Percentiles rank a stretch among this genome's conserved stretches.
phyloP scores from a whole-genome alignment of 2,329 filamentous ascomycete genomes.

The Exophiala sideris region DNA sequence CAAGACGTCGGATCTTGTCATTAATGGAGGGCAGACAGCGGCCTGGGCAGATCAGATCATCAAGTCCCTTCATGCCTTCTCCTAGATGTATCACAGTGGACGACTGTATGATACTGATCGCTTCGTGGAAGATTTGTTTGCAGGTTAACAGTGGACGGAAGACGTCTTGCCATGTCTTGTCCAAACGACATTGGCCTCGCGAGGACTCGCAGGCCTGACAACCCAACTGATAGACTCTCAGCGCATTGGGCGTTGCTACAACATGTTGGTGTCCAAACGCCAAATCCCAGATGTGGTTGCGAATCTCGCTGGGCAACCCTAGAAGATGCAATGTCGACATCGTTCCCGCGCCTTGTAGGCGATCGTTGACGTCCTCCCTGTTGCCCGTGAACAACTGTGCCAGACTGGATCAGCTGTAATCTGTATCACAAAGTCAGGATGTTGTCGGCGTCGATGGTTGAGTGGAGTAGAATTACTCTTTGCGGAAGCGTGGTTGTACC shows the following conservation, averaged over 20 bases:
- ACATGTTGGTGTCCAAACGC: conserved; percentile 7
- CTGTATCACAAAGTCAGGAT: no score
- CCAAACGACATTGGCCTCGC: background rate
- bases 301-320: conserved; percentile 15
- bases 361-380: background rate
- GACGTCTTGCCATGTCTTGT: background rate
- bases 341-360: background rate
- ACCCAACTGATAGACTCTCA: background rate
- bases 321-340: conserved; percentile 17
- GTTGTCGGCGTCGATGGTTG: no score
- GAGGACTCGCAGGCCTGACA: conserved; percentile 5
- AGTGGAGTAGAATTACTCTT: no score
- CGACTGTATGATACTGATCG: background rate
- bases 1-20: conserved; percentile 5
- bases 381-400: background rate
- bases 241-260: background rate
- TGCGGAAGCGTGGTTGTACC: no score
- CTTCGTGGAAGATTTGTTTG: conserved; percentile 19
- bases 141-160: conserved; percentile 17
- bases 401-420: background rate
- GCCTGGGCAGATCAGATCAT: background rate
- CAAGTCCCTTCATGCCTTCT: background rate
- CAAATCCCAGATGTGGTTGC: conserved; percentile 16
- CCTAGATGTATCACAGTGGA: conserved; percentile 7
- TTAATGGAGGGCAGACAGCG: conserved; percentile 2